A percentile compares a stretch with the other conserved stretches of the same genome.
phyloP scores from a whole-genome alignment of 1,284 basidiomycete genomes.

The Wolfiporia cocos region DNA sequence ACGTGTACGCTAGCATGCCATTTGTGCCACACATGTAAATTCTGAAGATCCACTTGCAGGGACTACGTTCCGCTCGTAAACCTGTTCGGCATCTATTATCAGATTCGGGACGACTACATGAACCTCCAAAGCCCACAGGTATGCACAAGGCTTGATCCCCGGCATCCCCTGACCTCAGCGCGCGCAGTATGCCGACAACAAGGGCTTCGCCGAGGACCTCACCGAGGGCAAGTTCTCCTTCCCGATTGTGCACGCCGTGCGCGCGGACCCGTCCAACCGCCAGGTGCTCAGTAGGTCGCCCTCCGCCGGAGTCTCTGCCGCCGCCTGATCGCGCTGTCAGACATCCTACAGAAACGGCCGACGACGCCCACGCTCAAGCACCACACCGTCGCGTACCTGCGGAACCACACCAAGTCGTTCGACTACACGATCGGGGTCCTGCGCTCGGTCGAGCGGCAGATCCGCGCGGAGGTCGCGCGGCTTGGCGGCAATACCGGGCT shows the following conservation, averaged over 20 bases:
- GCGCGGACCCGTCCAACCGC: constrained; percentile 67
- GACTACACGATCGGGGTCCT: constrained; percentile 68
- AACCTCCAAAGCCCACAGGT: constrained; percentile 88
- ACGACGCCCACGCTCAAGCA: constrained; percentile 71
- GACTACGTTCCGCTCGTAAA: constrained; percentile 92
- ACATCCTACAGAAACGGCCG: constrained; percentile 86
- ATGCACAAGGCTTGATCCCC: too few species aligned
- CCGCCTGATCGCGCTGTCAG: constrained; percentile 31
- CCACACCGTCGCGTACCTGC: constrained; percentile 61
- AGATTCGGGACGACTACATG: constrained; percentile 97
- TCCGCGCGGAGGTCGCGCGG: constrained; percentile 44
- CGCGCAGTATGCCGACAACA: constrained; percentile 89
- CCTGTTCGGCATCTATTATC: constrained; percentile 91
- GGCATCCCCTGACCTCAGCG: too few species aligned
- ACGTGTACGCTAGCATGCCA: constrained; percentile 44
- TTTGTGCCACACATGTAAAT: neutral
- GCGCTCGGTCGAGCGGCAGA: constrained; percentile 47
- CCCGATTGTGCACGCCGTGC: constrained; percentile 85
- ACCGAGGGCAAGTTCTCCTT: constrained; percentile 97
- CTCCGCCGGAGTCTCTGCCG: neutral
- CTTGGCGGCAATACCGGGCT: constrained; percentile 54
- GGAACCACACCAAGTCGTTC: constrained; percentile 66
- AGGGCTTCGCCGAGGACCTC: constrained; percentile 92
- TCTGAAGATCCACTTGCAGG: constrained; percentile 32
- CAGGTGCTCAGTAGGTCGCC: constrained; percentile 73